phyloP scores from a whole-genome alignment of 371 early-diverging fungal species.

The Circinella umbellata region DNA sequence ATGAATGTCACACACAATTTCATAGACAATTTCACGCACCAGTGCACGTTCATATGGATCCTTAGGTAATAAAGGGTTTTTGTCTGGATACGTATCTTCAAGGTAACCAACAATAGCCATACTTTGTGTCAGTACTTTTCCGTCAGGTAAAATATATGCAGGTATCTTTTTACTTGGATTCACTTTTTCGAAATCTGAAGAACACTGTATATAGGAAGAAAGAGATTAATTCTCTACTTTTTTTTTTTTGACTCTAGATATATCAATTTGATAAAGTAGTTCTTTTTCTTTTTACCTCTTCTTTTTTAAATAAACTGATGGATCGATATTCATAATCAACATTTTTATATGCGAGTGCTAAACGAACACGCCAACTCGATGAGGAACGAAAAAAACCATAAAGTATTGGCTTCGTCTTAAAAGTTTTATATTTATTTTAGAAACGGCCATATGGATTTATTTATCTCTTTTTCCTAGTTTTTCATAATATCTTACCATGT shows the following conservation, averaged over 20 bases:
- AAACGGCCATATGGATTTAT: neutral
- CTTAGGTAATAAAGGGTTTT: constrained; percentile 73
- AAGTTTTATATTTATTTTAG: neutral
- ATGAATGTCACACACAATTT: constrained; percentile 86
- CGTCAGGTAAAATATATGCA: constrained; percentile 61
- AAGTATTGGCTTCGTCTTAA: constrained; percentile 51
- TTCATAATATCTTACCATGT: too few relatives aligned
- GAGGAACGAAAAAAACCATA: constrained; percentile 82
- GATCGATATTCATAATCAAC: constrained; percentile 67
- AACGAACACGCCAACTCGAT: constrained; percentile 80
- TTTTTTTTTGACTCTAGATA: neutral
- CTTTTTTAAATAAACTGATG: constrained; percentile 72
- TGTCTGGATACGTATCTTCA: constrained; percentile 77
- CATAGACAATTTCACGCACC: constrained; percentile 75
- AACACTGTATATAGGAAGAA: neutral
- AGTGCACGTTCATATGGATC: constrained; percentile 67
- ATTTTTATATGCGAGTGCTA: constrained; percentile 76
- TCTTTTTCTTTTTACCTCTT: constrained; percentile 57
- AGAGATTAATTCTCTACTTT: too few relatives aligned
- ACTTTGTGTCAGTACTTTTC: constrained; percentile 67
- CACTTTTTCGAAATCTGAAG: constrained; percentile 56
- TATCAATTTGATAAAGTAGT: neutral
- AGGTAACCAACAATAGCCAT: constrained; percentile 88
- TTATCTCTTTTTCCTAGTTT: neutral
- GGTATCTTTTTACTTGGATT: constrained; percentile 82